These are phyloP conservation scores for Fonsecaea pedrosoi DNA, from an alignment of 2,329 filamentous ascomycete species.

Conservation along the genomic window DNA sequence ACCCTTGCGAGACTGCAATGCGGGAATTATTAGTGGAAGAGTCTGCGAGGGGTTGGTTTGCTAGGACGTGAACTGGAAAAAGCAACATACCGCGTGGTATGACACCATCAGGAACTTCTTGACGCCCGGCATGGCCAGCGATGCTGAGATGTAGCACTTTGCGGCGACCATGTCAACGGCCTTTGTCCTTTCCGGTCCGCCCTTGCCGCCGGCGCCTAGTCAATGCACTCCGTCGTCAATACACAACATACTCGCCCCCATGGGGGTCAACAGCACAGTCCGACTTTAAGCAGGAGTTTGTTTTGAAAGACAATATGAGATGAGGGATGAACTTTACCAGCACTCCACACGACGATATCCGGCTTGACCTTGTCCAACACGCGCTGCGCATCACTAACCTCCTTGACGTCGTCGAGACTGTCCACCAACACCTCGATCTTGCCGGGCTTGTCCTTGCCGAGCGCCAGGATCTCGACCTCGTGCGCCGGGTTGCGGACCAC, in stretches of 20 bases:
- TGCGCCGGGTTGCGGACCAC: slow-evolving; percentile 78
- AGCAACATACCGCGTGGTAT: slow-evolving; percentile 50
- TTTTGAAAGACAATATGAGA: background rate
- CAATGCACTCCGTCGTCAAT: slow-evolving; percentile 9
- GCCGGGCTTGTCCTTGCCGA: slow-evolving; percentile 65
- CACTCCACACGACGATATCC: slow-evolving; percentile 56
- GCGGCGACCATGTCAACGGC: slow-evolving; percentile 63
- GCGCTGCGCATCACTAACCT: slow-evolving; percentile 64
- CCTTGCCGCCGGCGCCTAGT: slow-evolving; percentile 62
- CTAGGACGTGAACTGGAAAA: background rate
- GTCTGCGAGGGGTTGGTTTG: background rate
- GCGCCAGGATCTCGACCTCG: slow-evolving; percentile 65
- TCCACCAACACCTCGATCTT: slow-evolving; percentile 72
- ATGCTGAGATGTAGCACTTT: slow-evolving; percentile 60
- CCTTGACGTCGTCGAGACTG: slow-evolving; percentile 74
- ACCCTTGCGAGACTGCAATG: slow-evolving; percentile 50
- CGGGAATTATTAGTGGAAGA: background rate
- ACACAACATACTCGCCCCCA: too few relatives aligned
- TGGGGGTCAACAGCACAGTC: too few relatives aligned
- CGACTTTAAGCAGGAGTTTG: too few relatives aligned
- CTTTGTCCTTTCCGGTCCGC: slow-evolving; percentile 57
- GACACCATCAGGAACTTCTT: slow-evolving; percentile 64
- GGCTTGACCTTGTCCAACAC: slow-evolving; percentile 60
- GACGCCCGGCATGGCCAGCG: slow-evolving; percentile 53
- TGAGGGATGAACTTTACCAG: slow-evolving; percentile 45